Evolutionary conservation across 495 filamentous ascomycete species (phyloP), one percentile per base, ranked within the genome.

Genomic region (Hypoxylon intermedium): DNA sequence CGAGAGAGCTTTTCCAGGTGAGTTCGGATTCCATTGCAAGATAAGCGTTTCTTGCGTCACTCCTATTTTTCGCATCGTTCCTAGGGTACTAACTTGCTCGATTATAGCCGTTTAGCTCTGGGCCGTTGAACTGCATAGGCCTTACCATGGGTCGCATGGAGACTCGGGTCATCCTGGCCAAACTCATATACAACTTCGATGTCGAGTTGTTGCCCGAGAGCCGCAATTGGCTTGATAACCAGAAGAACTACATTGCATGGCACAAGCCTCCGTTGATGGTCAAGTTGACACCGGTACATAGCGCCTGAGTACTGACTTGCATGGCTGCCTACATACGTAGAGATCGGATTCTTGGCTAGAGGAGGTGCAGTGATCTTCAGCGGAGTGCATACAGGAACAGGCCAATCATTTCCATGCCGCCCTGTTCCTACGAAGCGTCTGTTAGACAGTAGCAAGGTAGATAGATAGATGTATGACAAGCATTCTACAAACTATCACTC

Each of bases 81-180:
- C 9, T 21, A 19, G 5, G 15, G 18, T 45, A 16, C 58, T 52
- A 11, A 62, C 33, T 33, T 23, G 6, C 15, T n/a, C 70, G 67
- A 12, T 46, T 71, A 5, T 66, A 78, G 47, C 78, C 81, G 15
- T 85, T 84, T 28, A 72, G 73, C 37, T 28, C 72, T 42, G 82
- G 83, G 0, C 79, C 76, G 11, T 47, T 82, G 43, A 78, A 79
- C 53, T 84, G 81, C 49, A 71, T 82, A 42, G 82, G 81, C n/a
- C 70, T 74, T 49, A 77, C 76, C 73, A 82, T 71, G 61, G 79
- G 74, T 3, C 37, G 58, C 40, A 50, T 65, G 61, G 81, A 85
- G 58, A 80, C 83, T 65, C 55, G 73, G 0, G 42, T 80, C 0
- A 75, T 85, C 18, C 55, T 87, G 0, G 70, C 80, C 0, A 79